Evolutionary conservation across 2,329 filamentous ascomycete species (phyloP).

Genomic region (Cyclaneusma minus): DNA sequence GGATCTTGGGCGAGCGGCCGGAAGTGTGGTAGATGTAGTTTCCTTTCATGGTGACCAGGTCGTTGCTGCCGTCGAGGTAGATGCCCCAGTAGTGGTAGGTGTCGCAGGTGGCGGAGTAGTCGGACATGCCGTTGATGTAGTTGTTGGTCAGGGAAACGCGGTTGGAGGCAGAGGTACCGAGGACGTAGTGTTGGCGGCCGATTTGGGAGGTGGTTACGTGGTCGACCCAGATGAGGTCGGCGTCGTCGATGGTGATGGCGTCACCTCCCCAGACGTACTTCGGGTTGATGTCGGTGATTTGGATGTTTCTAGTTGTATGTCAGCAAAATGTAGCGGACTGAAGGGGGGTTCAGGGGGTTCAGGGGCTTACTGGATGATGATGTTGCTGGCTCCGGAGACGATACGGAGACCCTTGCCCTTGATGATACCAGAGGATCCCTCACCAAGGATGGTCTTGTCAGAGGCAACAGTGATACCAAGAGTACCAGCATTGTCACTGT

Average conservation of each 20-base stretch:
- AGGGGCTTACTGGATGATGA: constrained; percentile 8
- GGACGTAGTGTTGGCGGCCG: constrained; percentile 44
- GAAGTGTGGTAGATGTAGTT: constrained; percentile 45
- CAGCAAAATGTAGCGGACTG: constrained; percentile 1
- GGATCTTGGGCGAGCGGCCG: constrained; percentile 40
- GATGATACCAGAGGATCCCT: constrained; percentile 35
- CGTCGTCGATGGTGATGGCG: constrained; percentile 34
- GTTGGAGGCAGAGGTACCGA: constrained; percentile 34
- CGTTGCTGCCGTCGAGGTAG: constrained; percentile 38
- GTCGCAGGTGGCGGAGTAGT: constrained; percentile 41
- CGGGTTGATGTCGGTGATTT: constrained; percentile 37
- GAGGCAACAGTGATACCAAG: constrained; percentile 12
- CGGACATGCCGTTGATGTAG: constrained; percentile 37
- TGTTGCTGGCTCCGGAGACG: constrained; percentile 7
- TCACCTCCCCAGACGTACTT: constrained; percentile 45
- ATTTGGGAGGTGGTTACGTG: constrained; percentile 40
- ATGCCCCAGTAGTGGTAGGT: constrained; percentile 44
- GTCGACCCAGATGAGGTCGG: constrained; percentile 40
- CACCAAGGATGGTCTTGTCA: constrained; percentile 25
- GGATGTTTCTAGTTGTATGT: constrained; percentile 26
- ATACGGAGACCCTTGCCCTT: constrained; percentile 20
- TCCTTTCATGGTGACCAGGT: constrained; percentile 40
- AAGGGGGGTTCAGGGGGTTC: too few relatives aligned
- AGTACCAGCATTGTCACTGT: constrained; percentile 13
- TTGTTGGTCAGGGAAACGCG: constrained; percentile 44